Evolutionary conservation across 1,284 basidiomycete genomes (phyloP), one percentile per base, ranked within the genome.

Genomic region (Cutaneotrichosporon dermatis): DNA sequence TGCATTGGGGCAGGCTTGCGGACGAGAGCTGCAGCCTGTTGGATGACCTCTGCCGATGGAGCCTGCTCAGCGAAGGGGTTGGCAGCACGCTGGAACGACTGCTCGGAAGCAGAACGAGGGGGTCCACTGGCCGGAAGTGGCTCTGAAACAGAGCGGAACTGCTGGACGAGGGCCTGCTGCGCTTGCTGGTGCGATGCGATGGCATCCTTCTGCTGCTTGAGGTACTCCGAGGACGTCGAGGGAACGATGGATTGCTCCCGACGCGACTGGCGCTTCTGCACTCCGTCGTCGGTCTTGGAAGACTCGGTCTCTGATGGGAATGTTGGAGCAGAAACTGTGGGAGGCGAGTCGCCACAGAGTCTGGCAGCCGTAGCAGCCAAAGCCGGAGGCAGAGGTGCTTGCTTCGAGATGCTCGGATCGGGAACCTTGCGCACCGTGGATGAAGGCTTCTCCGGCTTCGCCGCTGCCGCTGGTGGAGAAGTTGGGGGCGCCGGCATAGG

Each of bases 21-120:
- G 35, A 51, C 50, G 16, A 51, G 50, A 4, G 50, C 50, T 7
- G 50, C 50, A 4, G 50, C 50, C 50, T 51, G 50, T 16, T 51
- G 50, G 16, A 51, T 51, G 9, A 51, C 39, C 39, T 51, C 50
- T 15, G 50, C 15, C 4, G 37, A 41, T 2, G 50, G 50, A 8
- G 50, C 50, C 39, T 51, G 50, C 25, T 51, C 50, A 10, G 16
- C 37, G 50, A 51, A 51, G 8, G 50, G 50, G 50, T 51, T 51
- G 37, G 50, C 15, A 10, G 50, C 37, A 16, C 37, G 50, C 50
- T 51, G 50, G 39, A 51, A 51, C 39, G 50, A 51, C 50, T 51
- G 50, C 16, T 51, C 50, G 3, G 50, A 51, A 16, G 50, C 50
- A 4, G 50, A 51, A 25, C 50, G 50, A 15, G 50, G 15, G 4